These are phyloP conservation scores for Suillus lakei DNA, from an alignment of 768 basidiomycete species.

Conservation along the genomic window DNA sequence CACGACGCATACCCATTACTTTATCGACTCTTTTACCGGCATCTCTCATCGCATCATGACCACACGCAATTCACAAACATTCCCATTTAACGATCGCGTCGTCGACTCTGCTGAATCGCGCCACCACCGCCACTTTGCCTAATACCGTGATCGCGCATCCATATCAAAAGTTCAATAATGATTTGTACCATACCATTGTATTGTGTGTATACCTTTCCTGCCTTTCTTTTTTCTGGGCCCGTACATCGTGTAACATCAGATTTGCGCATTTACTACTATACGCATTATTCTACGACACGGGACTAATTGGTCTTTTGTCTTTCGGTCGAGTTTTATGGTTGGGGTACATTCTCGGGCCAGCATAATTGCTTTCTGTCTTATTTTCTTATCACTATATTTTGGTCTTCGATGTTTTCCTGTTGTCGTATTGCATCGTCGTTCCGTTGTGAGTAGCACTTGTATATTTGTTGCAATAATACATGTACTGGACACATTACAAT, in stretches of 20 bases:
- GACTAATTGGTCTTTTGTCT: constrained; percentile 35
- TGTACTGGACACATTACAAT: constrained; percentile 3
- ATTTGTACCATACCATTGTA: constrained; percentile 40
- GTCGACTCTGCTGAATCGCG: constrained; percentile 38
- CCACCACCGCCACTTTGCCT: constrained; percentile 25
- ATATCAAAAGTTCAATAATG: constrained; percentile 25
- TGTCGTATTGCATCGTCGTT: constrained; percentile 32
- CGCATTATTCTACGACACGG: constrained; percentile 36
- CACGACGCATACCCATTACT: constrained; percentile 42
- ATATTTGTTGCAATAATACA: constrained; percentile 18
- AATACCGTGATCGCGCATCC: constrained; percentile 17
- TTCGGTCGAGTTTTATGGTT: constrained; percentile 33
- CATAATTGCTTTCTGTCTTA: constrained; percentile 35
- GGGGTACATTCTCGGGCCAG: constrained; percentile 32
- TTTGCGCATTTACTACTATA: constrained; percentile 40
- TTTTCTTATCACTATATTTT: constrained; percentile 34
- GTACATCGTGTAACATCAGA: constrained; percentile 38
- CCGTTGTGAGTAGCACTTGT: constrained; percentile 36
- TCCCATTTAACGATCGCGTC: constrained; percentile 30
- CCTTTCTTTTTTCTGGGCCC: constrained; percentile 22
- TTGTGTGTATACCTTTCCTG: constrained; percentile 28
- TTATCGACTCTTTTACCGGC: constrained; percentile 33
- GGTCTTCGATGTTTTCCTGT: constrained; percentile 30
- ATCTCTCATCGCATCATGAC: constrained; percentile 23
- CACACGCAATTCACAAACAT: constrained; percentile 30